A percentile compares a stretch with the other conserved stretches of the same genome.
These are phyloP conservation scores for Nymphaea thermarum DNA, from an alignment of 164 flowering plant genomes.

Conservation along the genomic window DNA sequence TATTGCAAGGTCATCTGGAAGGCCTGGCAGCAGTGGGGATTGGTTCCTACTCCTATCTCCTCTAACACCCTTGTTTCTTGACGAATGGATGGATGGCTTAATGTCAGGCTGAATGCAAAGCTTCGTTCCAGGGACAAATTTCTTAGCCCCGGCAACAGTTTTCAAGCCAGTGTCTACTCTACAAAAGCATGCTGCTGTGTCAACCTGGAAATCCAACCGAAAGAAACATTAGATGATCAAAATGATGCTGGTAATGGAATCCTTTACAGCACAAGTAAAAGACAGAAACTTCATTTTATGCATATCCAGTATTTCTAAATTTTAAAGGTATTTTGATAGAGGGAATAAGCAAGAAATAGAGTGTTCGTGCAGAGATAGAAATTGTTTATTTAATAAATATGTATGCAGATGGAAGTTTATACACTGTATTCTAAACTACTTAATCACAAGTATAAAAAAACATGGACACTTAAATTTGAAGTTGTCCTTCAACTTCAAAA, in stretches of 20 bases:
- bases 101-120: conserved; percentile 66
- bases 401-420: no score
- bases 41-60: conserved; percentile 58
- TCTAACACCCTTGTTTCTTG: neutral
- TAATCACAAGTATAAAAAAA: no score
- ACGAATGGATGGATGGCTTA: conserved; percentile 65
- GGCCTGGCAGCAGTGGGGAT: conserved; percentile 87
- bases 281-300: neutral
- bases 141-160: conserved; percentile 75
- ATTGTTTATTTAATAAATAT: no score
- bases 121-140: conserved; percentile 63
- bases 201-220: conserved; percentile 26
- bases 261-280: neutral
- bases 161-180: conserved; percentile 73
- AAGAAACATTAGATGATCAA: neutral
- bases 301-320: neutral
- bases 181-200: conserved; percentile 68
- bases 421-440: no score
- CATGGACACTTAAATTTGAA: no score
- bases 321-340: no score
- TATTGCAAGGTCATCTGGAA: conserved; percentile 95
- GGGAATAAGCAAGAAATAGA: neutral
- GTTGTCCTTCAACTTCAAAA: no score
- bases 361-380: neutral
- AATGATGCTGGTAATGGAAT: neutral